Base-by-base conservation (phyloP, 2,329 filamentous ascomycete species). In the Aspergillus pseudotamarii region DNA sequence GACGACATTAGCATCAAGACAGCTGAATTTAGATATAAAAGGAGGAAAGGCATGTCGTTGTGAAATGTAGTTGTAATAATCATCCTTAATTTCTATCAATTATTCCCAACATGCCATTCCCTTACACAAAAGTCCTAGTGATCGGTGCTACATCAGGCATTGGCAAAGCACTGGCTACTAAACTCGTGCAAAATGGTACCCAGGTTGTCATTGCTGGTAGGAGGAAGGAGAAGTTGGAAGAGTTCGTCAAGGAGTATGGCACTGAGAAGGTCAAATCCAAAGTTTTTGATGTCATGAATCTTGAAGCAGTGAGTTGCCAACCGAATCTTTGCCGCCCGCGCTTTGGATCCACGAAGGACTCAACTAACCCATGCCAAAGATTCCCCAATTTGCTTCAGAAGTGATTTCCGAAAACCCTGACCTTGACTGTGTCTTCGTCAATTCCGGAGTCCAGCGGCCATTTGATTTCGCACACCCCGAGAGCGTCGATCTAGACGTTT, bases 121-220 rank as follows among this genome's bases (percentile, higher is more conserved):
- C 73, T 43, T 86, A 85, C 76, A 83, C 82, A 66, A 84, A 85
- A 72, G 78, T 85, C 23, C 79, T 86, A 10, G 72, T 87, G 32
- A 75, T 86, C 11, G 85, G 85, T n/a, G 85, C 84, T 43, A 79
- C 77, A 8, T 75, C 74, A 32, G 78, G 78, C 26, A 81, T 80
- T 57, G 79, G 85, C 56, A 75, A 80, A 65, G 83, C 83, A 6
- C 77, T 86, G 16, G 82, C 84, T 4, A 76, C 79, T 34, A 81
- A 79, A 66, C 73, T 86, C 26, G 74, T 86, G 10, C 69, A 80
- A 55, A 79, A 82, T 63, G 83, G 81, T 36, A 80, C 79, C 61
- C 75, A 76, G 21, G 79, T 84, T 45, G 80, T 86, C 46, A 77
- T 83, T 3, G 78, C 82, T 6, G 85, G 85, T 4, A 76, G 85